Evolutionary conservation across 2,329 filamentous ascomycete species (phyloP).

Genomic region (Fusarium verrucosum): DNA sequence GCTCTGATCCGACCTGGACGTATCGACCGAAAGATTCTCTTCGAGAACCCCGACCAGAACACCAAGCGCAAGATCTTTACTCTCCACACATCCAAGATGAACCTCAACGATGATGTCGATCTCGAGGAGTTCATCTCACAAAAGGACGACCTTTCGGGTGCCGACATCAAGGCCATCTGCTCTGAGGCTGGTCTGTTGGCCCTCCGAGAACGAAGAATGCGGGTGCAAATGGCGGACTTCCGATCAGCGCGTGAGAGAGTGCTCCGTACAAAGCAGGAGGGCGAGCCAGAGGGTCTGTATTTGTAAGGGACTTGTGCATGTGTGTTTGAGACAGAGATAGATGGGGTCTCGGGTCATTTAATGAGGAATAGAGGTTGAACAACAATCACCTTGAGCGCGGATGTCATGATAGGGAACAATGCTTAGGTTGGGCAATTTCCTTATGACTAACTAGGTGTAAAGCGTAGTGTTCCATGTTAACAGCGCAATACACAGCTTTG

Average conservation of each 20-base stretch:
- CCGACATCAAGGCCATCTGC: constrained; percentile 99
- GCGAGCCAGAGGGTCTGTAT: constrained; percentile 97
- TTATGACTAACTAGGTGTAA: neutral
- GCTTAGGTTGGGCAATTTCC: neutral
- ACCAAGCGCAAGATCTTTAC: constrained; percentile 98
- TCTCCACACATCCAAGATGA: constrained; percentile 99
- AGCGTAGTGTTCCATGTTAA: constrained; percentile 9
- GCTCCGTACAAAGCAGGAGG: constrained; percentile 97
- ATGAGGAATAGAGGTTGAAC: constrained; percentile 37
- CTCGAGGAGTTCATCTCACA: constrained; percentile 98
- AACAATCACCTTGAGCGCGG: constrained; percentile 1
- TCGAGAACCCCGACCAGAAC: constrained; percentile 77
- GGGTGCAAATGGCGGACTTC: constrained; percentile 99
- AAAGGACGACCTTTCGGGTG: constrained; percentile 96
- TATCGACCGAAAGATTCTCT: constrained; percentile 96
- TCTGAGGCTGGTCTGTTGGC: constrained; percentile 96
- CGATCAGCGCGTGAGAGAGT: constrained; percentile 90
- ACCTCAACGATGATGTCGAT: constrained; percentile 93
- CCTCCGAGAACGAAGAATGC: constrained; percentile 92
- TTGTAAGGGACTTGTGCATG: constrained; percentile 69
- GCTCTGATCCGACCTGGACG: constrained; percentile 95
- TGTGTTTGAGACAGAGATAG: constrained; percentile 36
- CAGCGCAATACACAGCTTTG: neutral
- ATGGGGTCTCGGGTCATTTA: constrained; percentile 32
- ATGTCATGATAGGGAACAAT: constrained; percentile 2